Evolutionary conservation across 1,284 basidiomycete species (phyloP), one percentile per base, ranked within the genome.

Genomic region (Apiotrichum sp.): DNA sequence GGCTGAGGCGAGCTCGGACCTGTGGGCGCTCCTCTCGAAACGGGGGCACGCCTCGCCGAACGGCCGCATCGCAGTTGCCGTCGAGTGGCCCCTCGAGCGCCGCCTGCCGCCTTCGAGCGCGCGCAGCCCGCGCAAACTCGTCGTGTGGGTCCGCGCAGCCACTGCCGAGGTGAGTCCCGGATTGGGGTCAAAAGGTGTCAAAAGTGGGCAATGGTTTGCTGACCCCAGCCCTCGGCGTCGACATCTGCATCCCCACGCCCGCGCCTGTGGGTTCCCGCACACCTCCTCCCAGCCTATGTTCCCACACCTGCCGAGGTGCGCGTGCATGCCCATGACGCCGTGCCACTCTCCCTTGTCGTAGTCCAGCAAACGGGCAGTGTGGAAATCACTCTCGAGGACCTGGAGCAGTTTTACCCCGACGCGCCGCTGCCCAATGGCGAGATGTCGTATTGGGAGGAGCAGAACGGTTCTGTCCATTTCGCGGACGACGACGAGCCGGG

Each of bases 261-360:
- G 2, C 42, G 58, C 2, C 58, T 71, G 8, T 63, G 59, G 29
- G 48, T 74, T 3, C 69, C 69, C 2, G 50, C 62, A 1, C 63
- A 66, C 29, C 63, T 73, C 0, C 35, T 72, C 10, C 72, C 72
- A 0, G 35, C 65, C 5, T 69, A 58, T 48, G 56, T 65, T 1
- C 48, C 62, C n/a, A 62, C 65, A 0, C 65, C 70, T 0, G 50
- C 70, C 0, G 35, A 43, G 0, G 67, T 62, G 10, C 39, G 32
- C 7, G 40, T 77, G 6, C 58, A 66, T 22, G 57, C 59, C 2
- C 67, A 73, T 34, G 50, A 60, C 31, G 68, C 72, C 0, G 57
- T 76, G n/a, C 45, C 58, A 1, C 68, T 78, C 34, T 58, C 63
- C 2, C 63, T 71, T 1, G 62, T 68, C 16, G 66, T 77, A 38